Evolutionary conservation across 805 yeast genomes (phyloP).

Genomic region (Candida cerambycidarum): DNA sequence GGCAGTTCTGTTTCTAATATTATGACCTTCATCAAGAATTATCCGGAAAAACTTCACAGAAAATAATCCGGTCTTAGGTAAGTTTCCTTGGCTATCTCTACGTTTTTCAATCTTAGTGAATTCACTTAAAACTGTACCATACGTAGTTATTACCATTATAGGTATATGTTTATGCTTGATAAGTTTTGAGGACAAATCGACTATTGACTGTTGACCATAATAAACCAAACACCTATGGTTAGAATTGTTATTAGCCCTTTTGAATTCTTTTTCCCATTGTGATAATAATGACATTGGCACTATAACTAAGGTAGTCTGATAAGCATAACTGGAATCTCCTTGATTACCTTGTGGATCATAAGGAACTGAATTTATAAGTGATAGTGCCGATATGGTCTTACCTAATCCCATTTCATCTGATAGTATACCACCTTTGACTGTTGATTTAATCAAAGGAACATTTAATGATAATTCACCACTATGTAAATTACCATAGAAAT

Average conservation of each 20-base stretch:
- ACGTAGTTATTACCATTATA: constrained; percentile 74
- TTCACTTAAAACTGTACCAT: constrained; percentile 83
- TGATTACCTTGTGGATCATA: constrained; percentile 35
- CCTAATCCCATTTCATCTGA: constrained; percentile 99
- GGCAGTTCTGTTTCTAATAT: constrained; percentile 74
- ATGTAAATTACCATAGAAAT: constrained; percentile 74
- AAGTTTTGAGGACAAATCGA: constrained; percentile 48
- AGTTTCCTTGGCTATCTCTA: constrained; percentile 26
- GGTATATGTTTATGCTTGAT: constrained; percentile 48
- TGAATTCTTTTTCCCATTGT: constrained; percentile 88
- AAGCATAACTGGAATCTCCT: constrained; percentile 50
- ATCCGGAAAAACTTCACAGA: constrained; percentile 74
- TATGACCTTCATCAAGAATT: constrained; percentile 89
- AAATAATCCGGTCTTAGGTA: constrained; percentile 55
- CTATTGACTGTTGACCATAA: constrained; percentile 65
- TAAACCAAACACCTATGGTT: constrained; percentile 57
- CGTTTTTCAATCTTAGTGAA: constrained; percentile 48
- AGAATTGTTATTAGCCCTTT: constrained; percentile 49
- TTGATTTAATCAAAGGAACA: constrained; percentile 62
- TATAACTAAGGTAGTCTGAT: constrained; percentile 69
- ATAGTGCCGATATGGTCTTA: constrained; percentile 80
- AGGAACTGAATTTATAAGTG: constrained; percentile 69
- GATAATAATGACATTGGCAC: constrained; percentile 90
- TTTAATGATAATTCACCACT: constrained; percentile 74
- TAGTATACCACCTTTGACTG: constrained; percentile 77